These are phyloP conservation scores for Dictyostelium brefeldianum DNA, from an alignment of 78 protist species.

Conservation along the genomic window DNA sequence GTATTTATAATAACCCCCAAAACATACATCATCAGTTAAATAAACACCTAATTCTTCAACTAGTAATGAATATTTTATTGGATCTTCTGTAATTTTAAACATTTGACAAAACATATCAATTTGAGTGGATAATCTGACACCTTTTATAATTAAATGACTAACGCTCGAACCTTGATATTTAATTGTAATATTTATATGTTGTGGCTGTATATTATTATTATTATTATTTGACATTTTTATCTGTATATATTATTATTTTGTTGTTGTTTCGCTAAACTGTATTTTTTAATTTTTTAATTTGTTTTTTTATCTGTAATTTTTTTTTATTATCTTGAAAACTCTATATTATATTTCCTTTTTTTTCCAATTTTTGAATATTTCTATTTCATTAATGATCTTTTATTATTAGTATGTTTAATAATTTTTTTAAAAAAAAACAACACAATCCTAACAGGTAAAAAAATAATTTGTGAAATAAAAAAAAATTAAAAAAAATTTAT, in stretches of 20 bases:
- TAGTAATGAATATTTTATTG: slow-evolving; percentile 31
- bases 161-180: background rate
- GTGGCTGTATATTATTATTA: background rate
- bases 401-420: no score
- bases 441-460: no score
- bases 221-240: background rate
- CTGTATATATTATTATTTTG: background rate
- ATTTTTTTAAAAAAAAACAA: no score
- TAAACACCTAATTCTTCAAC: slow-evolving; percentile 20
- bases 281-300: background rate
- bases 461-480: no score
- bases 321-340: background rate
- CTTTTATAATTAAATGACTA: slow-evolving; percentile 29
- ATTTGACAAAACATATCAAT: slow-evolving; percentile 53
- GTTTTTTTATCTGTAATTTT: background rate
- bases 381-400: no score
- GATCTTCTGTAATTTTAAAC: slow-evolving; percentile 35
- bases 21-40: slow-evolving; percentile 57
- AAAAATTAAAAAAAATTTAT: no score
- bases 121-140: slow-evolving; percentile 45
- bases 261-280: background rate
- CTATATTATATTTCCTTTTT: background rate
- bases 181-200: background rate
- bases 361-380: background rate
- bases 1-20: no score